Conservation (phyloP, 202 grass and related monocot genomes). For the Carex arenaria region DNA sequence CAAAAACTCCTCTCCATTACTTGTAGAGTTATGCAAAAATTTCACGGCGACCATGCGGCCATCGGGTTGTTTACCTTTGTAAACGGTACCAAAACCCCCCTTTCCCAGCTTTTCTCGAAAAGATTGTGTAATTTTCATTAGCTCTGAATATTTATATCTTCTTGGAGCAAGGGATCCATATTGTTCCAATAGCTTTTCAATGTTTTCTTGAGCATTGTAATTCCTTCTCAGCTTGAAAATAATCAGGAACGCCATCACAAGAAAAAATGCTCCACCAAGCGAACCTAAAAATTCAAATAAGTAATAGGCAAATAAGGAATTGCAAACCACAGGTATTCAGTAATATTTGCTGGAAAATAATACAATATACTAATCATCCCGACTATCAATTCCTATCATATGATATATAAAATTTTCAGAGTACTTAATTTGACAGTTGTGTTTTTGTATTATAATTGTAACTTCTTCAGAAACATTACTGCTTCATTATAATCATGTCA, state of each 20-base stretch:
- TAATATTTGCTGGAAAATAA: not conserved
- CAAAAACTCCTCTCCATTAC: constrained; percentile 64
- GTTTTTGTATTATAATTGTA: not conserved
- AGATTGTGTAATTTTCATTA: constrained; percentile 60
- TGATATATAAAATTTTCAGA: too few relatives aligned
- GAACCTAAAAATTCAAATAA: not conserved
- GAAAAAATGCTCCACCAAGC: constrained; percentile 3
- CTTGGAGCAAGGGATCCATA: constrained; percentile 39
- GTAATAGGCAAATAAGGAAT: not conserved
- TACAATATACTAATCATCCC: too few relatives aligned
- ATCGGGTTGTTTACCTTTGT: constrained; percentile 38
- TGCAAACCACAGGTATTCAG: not conserved
- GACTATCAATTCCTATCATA: too few relatives aligned
- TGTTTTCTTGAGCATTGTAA: constrained; percentile 21
- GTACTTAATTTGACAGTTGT: not conserved
- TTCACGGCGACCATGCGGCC: constrained; percentile 47
- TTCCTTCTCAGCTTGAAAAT: constrained; percentile 15
- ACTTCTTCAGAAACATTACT: not conserved
- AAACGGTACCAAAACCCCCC: constrained; percentile 66
- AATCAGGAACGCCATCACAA: not conserved
- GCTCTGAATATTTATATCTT: constrained; percentile 51
- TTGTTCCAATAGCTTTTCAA: constrained; percentile 46
- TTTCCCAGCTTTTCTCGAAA: constrained; percentile 54
- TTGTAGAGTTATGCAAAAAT: constrained; percentile 45
- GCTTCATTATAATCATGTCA: not conserved